Evolutionary conservation across 208 protist species (phyloP).

Genomic region (Strigomonas galati): DNA sequence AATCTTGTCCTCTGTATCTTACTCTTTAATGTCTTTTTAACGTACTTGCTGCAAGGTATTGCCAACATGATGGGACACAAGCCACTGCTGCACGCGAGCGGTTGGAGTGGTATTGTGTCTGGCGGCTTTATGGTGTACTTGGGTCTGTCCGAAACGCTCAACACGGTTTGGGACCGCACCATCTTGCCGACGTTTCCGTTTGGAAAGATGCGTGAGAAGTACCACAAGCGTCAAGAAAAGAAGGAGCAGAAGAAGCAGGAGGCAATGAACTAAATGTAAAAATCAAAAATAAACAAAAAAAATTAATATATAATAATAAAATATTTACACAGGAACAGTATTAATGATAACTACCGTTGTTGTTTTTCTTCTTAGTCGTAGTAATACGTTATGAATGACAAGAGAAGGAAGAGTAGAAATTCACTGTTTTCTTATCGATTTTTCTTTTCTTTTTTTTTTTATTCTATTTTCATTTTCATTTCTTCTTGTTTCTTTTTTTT

Average conservation of each 20-base stretch:
- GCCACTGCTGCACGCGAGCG: not conserved
- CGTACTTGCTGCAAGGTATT: not conserved
- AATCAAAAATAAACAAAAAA: no score
- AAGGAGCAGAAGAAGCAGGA: not conserved
- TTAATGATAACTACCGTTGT: not conserved
- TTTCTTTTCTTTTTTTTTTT: conserved; percentile 2
- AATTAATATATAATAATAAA: no score
- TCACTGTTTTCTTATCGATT: not conserved
- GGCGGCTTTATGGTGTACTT: not conserved
- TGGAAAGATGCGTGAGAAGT: not conserved
- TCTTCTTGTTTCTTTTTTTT: not conserved
- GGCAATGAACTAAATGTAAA: no score
- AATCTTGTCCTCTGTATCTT: not conserved
- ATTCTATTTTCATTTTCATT: not conserved
- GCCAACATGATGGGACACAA: not conserved
- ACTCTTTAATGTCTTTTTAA: not conserved
- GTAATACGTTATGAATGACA: no score
- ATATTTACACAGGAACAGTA: not conserved
- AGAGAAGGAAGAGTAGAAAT: not conserved
- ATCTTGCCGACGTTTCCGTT: conserved; percentile 1
- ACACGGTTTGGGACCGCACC: conserved; percentile 5
- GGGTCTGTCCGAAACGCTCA: not conserved
- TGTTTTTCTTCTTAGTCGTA: no score
- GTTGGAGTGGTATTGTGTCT: not conserved
- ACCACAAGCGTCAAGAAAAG: not conserved